Base-by-base conservation (phyloP, 1,284 basidiomycete genomes). In the Pisolithus thermaeus region DNA sequence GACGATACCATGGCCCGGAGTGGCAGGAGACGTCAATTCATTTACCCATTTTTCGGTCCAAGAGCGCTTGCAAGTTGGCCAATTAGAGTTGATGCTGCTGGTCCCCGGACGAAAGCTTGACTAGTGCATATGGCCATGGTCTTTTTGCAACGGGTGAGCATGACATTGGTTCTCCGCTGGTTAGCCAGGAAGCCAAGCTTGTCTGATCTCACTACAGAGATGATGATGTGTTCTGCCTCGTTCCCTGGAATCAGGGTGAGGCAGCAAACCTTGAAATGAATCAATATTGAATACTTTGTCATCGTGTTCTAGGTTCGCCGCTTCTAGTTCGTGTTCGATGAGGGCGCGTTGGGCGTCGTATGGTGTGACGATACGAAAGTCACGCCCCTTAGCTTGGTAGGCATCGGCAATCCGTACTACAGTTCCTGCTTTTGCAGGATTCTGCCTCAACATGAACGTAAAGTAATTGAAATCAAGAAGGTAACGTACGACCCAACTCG, bases 231-330 rank as follows among this genome's bases (percentile, higher is more conserved):
- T 2, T 32, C 32, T 5, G 32, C 32, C 12, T 32, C 32, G 32
- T 32, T 12, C 12, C 32, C 32, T 32, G 32, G 32, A 32, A 32
- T 11, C 11, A 32, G 12, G 16, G 32, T 22, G 30, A 4, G 12
- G 35, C 23, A 66, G 60, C 57, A 16, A 51, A 76, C 81, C 80
- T 77, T 83, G 82, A 54, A 81, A 85, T 25, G 81, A 79, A 62
- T 83, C 81, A 22, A 85, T 78, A 70, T 77, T 78, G 62, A 81
- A 83, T 50, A 76, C 78, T 46, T 75, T 83, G 59, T 83, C 77
- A 41, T 72, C 67, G 79, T 76, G 83, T 0, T 67, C 44, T 8
- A 85, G 60, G 2, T 61, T 54, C 23, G 59, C 69, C 0, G 58
- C 54, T 56, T 77, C 74, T 63, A 88, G 73, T 5, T 39, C 52